Percentiles rank a stretch among this genome's conserved stretches.
These are phyloP conservation scores for Aspergillus phoenicis DNA, from an alignment of 2,329 filamentous ascomycete genomes.

Conservation along the genomic window DNA sequence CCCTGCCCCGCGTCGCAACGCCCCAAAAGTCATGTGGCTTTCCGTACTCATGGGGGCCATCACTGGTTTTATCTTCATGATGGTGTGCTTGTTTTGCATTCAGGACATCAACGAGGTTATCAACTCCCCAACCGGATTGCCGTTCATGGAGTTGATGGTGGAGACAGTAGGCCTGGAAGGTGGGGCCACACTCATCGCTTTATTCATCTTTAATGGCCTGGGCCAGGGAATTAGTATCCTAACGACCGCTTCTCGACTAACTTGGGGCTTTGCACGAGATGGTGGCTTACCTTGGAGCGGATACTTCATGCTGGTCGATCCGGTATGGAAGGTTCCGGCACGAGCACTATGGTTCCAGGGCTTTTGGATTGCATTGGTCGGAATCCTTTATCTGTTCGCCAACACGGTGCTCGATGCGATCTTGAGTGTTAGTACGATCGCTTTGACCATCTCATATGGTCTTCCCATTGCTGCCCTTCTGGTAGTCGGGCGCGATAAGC, in stretches of 20 bases:
- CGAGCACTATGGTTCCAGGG: slow-evolving; percentile 58
- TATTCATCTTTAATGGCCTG: slow-evolving; percentile 61
- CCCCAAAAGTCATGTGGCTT: slow-evolving; percentile 56
- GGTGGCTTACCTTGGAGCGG: slow-evolving; percentile 51
- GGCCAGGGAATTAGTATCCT: slow-evolving; percentile 57
- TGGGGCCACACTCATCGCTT: slow-evolving; percentile 53
- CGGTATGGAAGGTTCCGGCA: slow-evolving; percentile 55
- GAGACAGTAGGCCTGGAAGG: slow-evolving; percentile 45
- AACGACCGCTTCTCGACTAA: slow-evolving; percentile 56
- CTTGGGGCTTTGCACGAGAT: slow-evolving; percentile 60
- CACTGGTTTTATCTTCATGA: slow-evolving; percentile 56
- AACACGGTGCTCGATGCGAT: slow-evolving; percentile 58
- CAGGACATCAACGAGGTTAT: slow-evolving; percentile 50
- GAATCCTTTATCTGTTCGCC: slow-evolving; percentile 60
- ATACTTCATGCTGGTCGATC: slow-evolving; percentile 51
- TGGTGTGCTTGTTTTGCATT: slow-evolving; percentile 56
- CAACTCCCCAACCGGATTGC: slow-evolving; percentile 43
- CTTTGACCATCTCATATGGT: slow-evolving; percentile 56
- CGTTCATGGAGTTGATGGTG: slow-evolving; percentile 54
- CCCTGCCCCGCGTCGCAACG: slow-evolving; percentile 54
- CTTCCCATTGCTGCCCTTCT: slow-evolving; percentile 56
- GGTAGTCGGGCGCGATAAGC: slow-evolving; percentile 55
- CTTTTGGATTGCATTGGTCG: slow-evolving; percentile 50
- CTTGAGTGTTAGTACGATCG: slow-evolving; percentile 59
- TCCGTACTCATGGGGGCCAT: slow-evolving; percentile 54